These are phyloP conservation scores for Fragaria ananassa DNA, from an alignment of 306 rosid genomes.

Conservation along the genomic window DNA sequence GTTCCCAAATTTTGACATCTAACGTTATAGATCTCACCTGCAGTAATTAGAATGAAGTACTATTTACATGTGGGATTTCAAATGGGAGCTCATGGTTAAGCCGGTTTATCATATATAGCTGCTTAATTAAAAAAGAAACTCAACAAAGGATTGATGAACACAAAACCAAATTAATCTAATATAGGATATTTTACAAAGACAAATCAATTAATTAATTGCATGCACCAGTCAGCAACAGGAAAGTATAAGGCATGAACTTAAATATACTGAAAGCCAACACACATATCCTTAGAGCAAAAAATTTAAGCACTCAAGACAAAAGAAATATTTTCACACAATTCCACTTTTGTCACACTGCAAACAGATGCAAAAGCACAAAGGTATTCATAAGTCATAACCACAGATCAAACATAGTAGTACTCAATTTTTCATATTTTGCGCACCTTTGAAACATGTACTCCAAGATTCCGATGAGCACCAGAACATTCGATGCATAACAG, in stretches of 20 bases:
- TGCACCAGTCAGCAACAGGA: background rate
- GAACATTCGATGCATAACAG: constrained; percentile 93
- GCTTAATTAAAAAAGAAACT: background rate
- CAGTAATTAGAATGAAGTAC: constrained; percentile 34
- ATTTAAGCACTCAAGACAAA: background rate
- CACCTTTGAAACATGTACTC: constrained; percentile 98
- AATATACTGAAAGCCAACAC: background rate
- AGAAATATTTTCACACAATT: background rate
- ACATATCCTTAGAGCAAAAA: background rate
- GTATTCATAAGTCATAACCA: background rate
- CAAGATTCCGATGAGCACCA: constrained; percentile 94
- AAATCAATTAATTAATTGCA: background rate
- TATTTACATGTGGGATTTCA: constrained; percentile 5
- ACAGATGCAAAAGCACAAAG: background rate
- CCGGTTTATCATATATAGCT: background rate
- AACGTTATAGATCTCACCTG: constrained; percentile 92
- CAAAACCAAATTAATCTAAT: background rate
- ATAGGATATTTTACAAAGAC: background rate
- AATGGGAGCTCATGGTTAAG: background rate
- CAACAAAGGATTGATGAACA: background rate
- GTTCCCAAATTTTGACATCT: constrained; percentile 95
- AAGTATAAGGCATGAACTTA: background rate
- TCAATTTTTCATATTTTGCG: constrained; percentile 9
- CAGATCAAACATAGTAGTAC: constrained; percentile 8
- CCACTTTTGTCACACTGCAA: background rate